Evolutionary conservation across 257 asterid genomes (phyloP).

Genomic region (Schizonepeta tenuifolia): DNA sequence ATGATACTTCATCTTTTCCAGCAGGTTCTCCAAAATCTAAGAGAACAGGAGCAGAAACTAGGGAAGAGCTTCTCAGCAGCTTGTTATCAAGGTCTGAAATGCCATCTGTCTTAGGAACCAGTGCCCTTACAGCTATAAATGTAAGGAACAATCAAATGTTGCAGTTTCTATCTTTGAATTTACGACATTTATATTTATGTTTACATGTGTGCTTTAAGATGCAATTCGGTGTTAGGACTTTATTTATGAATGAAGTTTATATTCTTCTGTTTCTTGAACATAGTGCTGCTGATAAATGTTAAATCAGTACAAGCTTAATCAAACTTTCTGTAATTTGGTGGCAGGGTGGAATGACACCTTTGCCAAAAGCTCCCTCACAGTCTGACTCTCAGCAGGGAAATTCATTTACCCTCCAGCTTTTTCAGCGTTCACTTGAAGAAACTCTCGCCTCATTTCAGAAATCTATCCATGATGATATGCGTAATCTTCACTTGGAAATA

Average conservation of each 20-base stretch:
- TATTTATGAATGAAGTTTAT: background rate
- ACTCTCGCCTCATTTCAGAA: constrained; percentile 80
- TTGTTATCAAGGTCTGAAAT: constrained; percentile 69
- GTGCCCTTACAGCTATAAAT: constrained; percentile 52
- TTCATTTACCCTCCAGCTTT: constrained; percentile 89
- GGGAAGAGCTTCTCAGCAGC: constrained; percentile 77
- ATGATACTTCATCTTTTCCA: constrained; percentile 59
- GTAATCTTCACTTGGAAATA: constrained; percentile 87
- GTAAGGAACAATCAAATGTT: constrained; percentile 49
- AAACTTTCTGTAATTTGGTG: constrained; percentile 23
- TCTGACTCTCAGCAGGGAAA: constrained; percentile 71
- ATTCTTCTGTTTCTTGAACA: constrained; percentile 8
- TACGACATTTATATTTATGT: background rate
- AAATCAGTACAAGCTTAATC: constrained; percentile 18
- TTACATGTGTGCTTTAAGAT: background rate
- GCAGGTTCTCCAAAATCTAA: constrained; percentile 80
- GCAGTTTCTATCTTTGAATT: constrained; percentile 24
- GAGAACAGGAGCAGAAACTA: constrained; percentile 88
- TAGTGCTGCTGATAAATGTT: constrained; percentile 26
- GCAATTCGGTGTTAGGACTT: background rate
- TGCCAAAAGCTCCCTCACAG: constrained; percentile 45
- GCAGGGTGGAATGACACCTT: constrained; percentile 67
- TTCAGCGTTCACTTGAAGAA: constrained; percentile 92
- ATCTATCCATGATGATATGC: constrained; percentile 90
- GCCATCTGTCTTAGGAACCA: constrained; percentile 53